Conservation (phyloP, 2,329 filamentous ascomycete species). For the Aspergillus sp. region DNA sequence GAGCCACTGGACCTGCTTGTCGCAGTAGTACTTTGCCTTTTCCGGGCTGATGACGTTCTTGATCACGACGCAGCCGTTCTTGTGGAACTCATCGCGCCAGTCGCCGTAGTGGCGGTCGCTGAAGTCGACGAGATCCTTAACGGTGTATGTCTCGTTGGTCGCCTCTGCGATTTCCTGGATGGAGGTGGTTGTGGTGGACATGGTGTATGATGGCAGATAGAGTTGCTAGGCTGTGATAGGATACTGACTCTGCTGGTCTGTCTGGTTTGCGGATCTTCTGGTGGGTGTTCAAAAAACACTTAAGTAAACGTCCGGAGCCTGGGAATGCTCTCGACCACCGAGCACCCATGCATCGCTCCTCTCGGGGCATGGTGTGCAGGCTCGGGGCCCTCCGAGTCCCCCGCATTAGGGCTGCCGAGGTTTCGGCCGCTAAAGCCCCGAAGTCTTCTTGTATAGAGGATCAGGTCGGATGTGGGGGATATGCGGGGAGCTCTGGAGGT, state of each 20-base stretch:
- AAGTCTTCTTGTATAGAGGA: neutral
- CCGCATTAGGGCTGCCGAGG: neutral
- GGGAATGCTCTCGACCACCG: too few relatives aligned
- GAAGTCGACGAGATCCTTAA: slow-evolving; percentile 15
- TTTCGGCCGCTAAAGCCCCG: slow-evolving; percentile 6
- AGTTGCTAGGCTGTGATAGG: too few relatives aligned
- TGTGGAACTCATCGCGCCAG: slow-evolving; percentile 8
- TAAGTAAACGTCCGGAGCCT: slow-evolving; percentile 1
- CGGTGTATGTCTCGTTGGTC: slow-evolving; percentile 11
- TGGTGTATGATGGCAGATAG: slow-evolving; percentile 4
- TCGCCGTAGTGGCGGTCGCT: slow-evolving; percentile 3
- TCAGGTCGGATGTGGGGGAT: neutral
- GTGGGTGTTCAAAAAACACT: slow-evolving; percentile 8
- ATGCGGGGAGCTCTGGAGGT: neutral
- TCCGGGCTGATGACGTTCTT: slow-evolving; percentile 42
- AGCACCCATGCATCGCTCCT: too few relatives aligned
- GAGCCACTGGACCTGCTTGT: slow-evolving; percentile 45
- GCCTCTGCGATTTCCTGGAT: slow-evolving; percentile 10
- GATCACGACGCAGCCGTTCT: slow-evolving; percentile 2
- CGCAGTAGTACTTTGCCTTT: slow-evolving; percentile 40
- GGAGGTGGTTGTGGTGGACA: slow-evolving; percentile 9
- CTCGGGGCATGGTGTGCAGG: neutral
- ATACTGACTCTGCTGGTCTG: too few relatives aligned
- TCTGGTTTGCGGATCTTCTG: too few relatives aligned
- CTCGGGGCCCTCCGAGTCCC: neutral